Base-by-base conservation (phyloP, 805 yeast genomes). In the Lachancea nothofagi region DNA sequence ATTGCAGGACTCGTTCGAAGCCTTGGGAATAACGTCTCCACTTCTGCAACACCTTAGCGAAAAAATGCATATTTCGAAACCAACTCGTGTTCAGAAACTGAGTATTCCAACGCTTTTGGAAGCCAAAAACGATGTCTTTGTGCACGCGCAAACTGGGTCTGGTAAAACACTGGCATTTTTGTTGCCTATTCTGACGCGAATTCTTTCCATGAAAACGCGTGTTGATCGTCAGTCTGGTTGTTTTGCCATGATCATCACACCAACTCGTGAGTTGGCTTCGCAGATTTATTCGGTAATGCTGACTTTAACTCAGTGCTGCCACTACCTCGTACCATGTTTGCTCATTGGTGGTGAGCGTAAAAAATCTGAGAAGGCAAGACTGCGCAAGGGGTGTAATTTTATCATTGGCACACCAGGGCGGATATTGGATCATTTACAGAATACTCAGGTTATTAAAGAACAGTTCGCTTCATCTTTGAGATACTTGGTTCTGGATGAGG, bases 321-420 rank as follows among this genome's bases (percentile, higher is more conserved):
- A 85, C 55, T 77, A 83, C 61, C 74, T 93, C 30, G 98, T 94
- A 4, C 97, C 98, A 1, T 96, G 97, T 28, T 77, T 89, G 29
- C 95, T 93, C 19, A 88, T 88, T 64, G 99, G 99, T 56, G 99
- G 99, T 45, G 99, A 93, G 59, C 89, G 90, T 74, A 90, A 90
- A 62, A 94, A 93, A 57, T 76, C 95, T 2, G 99, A 93, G 62
- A 93, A 93, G 71, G 97, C 97, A 1, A 69, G 99, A 53, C 65
- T 93, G 24, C 75, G 99, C 57, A 90, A 90, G 61, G 99, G 99
- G 48, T 95, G 89, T 24, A 93, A 93, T 61, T 79, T 93, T 24
- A 71, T 93, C n/a, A 94, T 93, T 29, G 97, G 95, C 9, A 93
- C 99, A 0, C 99, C 99, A 2, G 99, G 99, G 45, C 75, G 99